Conservation (phyloP, 768 basidiomycete species). For the Termitomyces sp. region DNA sequence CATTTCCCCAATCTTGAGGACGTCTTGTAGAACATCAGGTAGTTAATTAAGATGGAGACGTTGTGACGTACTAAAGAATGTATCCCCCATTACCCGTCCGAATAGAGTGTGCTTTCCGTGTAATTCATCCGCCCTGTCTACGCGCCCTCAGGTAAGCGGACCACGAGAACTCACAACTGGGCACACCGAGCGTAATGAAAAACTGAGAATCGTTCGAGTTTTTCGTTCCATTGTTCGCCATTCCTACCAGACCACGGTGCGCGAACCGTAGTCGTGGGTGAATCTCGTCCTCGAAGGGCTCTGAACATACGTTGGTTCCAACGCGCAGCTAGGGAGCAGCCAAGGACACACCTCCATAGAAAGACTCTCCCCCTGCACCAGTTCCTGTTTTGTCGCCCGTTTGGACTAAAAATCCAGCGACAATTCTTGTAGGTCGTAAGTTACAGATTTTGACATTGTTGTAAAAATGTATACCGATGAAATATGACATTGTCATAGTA, state of each 20-base stretch:
- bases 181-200: conserved; percentile 83
- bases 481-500: conserved; percentile 97
- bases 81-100: conserved; percentile 84
- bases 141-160: not conserved
- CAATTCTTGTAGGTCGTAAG: conserved; percentile 37
- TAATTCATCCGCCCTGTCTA: conserved; percentile 87
- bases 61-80: conserved; percentile 69
- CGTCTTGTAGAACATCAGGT: conserved; percentile 45
- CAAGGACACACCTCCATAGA: conserved; percentile 69
- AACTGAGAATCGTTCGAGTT: conserved; percentile 94
- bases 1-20: conserved; percentile 85
- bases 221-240: conserved; percentile 88
- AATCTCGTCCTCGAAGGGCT: conserved; percentile 92
- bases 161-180: not conserved
- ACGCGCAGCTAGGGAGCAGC: not conserved
- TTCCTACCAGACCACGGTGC: conserved; percentile 87
- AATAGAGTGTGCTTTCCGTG: conserved; percentile 95
- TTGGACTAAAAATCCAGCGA: conserved; percentile 90
- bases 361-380: conserved; percentile 89
- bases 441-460: not conserved
- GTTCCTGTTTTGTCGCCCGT: conserved; percentile 92
- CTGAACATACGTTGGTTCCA: conserved; percentile 27
- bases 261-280: conserved; percentile 86
- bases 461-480: conserved; percentile 54
- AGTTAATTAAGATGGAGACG: not conserved